A percentile compares a stretch with the other conserved stretches of the same genome.
These are phyloP conservation scores for Laburnicola sp. DNA, from an alignment of 2,329 filamentous ascomycete genomes.

Conservation along the genomic window DNA sequence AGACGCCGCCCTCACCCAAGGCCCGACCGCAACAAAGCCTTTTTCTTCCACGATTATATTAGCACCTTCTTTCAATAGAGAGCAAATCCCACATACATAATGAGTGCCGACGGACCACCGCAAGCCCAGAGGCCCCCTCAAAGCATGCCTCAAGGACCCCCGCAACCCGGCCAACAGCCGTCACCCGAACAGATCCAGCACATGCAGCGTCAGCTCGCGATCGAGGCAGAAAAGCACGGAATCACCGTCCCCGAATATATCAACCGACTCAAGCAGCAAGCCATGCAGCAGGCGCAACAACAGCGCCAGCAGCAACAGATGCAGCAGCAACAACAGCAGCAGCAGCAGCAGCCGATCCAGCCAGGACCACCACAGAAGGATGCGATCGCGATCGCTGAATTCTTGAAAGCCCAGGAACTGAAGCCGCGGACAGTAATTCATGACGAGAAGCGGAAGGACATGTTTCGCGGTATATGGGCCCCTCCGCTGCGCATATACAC, in stretches of 20 bases:
- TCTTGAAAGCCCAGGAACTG: conserved; percentile 78
- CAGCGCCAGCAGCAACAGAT: conserved; percentile 31
- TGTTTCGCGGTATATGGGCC: conserved; percentile 77
- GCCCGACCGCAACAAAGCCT: background rate
- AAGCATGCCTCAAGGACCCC: conserved; percentile 29
- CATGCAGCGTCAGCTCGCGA: conserved; percentile 80
- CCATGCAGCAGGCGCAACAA: conserved; percentile 59
- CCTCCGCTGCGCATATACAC: background rate
- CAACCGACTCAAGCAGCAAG: conserved; percentile 56
- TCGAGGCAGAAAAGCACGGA: conserved; percentile 81
- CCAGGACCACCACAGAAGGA: conserved; percentile 85
- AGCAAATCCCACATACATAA: background rate
- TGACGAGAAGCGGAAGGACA: conserved; percentile 94
- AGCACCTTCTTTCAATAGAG: too few relatives aligned
- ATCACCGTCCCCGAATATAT: conserved; percentile 86
- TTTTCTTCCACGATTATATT: background rate
- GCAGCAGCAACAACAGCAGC: conserved; percentile 42
- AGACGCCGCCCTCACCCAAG: background rate
- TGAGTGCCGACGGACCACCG: conserved; percentile 7
- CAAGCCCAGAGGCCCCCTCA: conserved; percentile 25
- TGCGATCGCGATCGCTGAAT: conserved; percentile 85
- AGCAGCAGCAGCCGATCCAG: conserved; percentile 65
- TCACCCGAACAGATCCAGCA: conserved; percentile 81
- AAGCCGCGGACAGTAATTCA: conserved; percentile 91
- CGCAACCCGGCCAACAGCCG: conserved; percentile 57